Base-by-base conservation (phyloP, 768 basidiomycete genomes). In the Russula lepida region DNA sequence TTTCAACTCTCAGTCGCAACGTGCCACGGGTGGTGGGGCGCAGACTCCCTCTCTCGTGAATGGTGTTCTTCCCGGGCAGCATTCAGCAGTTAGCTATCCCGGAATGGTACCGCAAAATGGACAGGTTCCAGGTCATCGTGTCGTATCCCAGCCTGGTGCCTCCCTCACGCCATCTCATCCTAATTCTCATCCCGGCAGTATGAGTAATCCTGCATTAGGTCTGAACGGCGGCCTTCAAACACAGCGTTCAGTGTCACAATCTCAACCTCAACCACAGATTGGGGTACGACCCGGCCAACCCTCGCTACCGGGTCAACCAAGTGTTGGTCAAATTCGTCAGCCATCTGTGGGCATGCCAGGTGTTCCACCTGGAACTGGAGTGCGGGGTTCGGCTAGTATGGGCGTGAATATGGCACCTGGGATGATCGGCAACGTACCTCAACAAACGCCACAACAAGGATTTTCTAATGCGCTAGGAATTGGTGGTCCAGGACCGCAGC, bases 61-160 rank as follows among this genome's bases (percentile, higher is more conserved):
- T 6, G 67, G 69, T 23, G 47, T 67, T 54, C 66, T 68, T 23
- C 27, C 63, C 25, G 33, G 25, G 13, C 63, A 68, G 44, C 54
- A 44, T 68, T 55, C 63, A 67, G 8, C 56, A 23, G 44, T 53
- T 33, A 35, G 51, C 21, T 63, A 63, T 32, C n/a, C 52, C 3
- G 62, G 62, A 49, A 43, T 62, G 6, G 28, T 17, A 21, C 27
- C 51, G 17, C 61, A 62, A 25, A 63, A 54, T 54, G 56, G 52
- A 15, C 62, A 51, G 37, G 56, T 43, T 46, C 37, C 56, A 39
- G 53, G 79, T 49, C 80, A 85, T 60, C 80, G 85, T 68, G 79
- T 78, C n/a, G 72, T 76, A 60, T 82, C 84, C 23, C 85, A 86
- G 71, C 78, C 83, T 5, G 53, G 59, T 0, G 51, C 43, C 15